Evolutionary conservation across 805 yeast genomes (phyloP).

Genomic region (Saccharomyces jurei): DNA sequence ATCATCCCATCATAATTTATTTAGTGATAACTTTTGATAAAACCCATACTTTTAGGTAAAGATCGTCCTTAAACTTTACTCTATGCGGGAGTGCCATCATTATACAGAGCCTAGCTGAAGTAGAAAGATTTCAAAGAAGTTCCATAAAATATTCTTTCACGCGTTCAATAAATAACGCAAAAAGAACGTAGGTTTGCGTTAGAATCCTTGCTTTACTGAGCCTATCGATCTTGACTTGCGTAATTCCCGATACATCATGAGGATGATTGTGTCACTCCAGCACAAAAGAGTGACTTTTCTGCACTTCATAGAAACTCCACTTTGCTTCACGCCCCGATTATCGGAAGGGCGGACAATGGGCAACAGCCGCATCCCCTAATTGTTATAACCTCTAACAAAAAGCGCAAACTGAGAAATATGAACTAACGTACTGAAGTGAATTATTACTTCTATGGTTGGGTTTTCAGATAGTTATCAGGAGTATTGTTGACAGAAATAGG

Average conservation of each 20-base stretch:
- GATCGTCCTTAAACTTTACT: too few species aligned
- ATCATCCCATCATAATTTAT: too few species aligned
- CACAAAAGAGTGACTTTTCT: not conserved
- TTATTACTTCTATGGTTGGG: not conserved
- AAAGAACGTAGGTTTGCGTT: too few species aligned
- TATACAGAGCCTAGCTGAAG: too few species aligned
- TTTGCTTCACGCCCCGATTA: not conserved
- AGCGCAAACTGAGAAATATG: too few species aligned
- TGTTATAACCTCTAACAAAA: not conserved
- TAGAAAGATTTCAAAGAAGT: too few species aligned
- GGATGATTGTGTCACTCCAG: not conserved
- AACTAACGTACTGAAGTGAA: too few species aligned
- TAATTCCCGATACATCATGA: not conserved
- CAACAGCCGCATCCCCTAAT: not conserved
- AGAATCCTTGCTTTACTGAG: not conserved
- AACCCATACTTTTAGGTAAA: too few species aligned
- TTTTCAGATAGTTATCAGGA: not conserved
- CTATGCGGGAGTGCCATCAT: too few species aligned
- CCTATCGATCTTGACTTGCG: not conserved
- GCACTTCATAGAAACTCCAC: not conserved
- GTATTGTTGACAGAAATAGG: not conserved
- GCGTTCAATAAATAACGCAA: too few species aligned
- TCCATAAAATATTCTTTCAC: too few species aligned
- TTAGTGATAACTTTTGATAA: too few species aligned
- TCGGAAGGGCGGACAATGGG: not conserved